phyloP scores from a whole-genome alignment of 1,284 basidiomycete species.

The Ustilago bromivora region DNA sequence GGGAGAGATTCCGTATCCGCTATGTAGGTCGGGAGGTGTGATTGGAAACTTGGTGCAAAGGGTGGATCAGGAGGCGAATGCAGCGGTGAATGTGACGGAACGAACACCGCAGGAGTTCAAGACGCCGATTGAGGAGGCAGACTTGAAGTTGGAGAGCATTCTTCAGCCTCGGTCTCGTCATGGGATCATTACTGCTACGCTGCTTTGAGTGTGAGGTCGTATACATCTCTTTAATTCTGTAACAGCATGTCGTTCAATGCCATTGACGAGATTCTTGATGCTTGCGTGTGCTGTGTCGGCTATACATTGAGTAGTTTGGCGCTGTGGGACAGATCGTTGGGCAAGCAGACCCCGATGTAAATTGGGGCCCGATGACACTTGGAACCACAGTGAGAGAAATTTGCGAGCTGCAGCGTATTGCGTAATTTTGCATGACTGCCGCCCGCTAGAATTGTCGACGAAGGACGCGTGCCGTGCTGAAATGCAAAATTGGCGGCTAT shows the following conservation, averaged over 20 bases:
- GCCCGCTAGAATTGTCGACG: neutral
- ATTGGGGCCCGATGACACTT: too few relatives aligned
- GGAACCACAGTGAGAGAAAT: neutral
- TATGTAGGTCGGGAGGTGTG: slow-evolving; percentile 27
- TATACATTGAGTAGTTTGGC: neutral
- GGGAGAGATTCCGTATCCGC: slow-evolving; percentile 22
- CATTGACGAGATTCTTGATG: neutral
- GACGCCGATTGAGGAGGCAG: slow-evolving; percentile 30
- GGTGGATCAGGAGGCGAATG: slow-evolving; percentile 25
- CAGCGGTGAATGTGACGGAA: slow-evolving; percentile 26
- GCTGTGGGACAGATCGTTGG: neutral
- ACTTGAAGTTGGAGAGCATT: slow-evolving; percentile 27
- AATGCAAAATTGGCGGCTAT: neutral
- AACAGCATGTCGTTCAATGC: neutral
- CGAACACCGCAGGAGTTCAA: slow-evolving; percentile 30
- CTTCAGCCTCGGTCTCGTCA: slow-evolving; percentile 34
- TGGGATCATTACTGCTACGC: slow-evolving; percentile 20
- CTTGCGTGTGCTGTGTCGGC: neutral
- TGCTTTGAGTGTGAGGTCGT: slow-evolving; percentile 3
- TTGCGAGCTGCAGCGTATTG: neutral
- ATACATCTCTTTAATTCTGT: neutral
- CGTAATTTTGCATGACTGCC: slow-evolving; percentile 14
- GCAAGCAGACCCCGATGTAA: neutral
- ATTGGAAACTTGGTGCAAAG: slow-evolving; percentile 14
- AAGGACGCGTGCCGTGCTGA: slow-evolving; percentile 6